Percentiles rank a stretch among this genome's conserved stretches.
phyloP scores from a whole-genome alignment of 2,329 filamentous ascomycete species.

The Coniochaeta hoffmannii region DNA sequence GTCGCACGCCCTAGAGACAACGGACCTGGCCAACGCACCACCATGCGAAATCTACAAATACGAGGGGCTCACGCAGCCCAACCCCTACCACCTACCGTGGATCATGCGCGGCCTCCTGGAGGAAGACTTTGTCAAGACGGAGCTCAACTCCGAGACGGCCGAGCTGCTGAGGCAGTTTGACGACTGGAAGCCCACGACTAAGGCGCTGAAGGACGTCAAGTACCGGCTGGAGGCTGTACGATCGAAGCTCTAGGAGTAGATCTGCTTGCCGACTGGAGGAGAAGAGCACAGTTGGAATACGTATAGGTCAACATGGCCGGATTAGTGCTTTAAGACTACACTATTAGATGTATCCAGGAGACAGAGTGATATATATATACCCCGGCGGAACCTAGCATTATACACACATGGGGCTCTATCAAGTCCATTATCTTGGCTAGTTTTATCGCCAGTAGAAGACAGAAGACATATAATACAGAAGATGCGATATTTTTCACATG shows the following conservation, averaged over 20 bases:
- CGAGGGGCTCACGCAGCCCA: conserved; percentile 47
- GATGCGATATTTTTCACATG: not conserved
- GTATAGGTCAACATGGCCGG: not conserved
- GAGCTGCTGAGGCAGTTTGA: conserved; percentile 84
- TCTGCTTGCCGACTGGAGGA: not conserved
- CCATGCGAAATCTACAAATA: conserved; percentile 45
- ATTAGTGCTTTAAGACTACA: not conserved
- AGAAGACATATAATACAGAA: not conserved
- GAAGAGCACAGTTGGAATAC: not conserved
- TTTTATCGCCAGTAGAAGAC: not conserved
- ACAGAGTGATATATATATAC: not conserved
- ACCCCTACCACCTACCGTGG: conserved; percentile 90
- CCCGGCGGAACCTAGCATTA: not conserved
- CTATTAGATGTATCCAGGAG: not conserved
- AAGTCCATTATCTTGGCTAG: not conserved
- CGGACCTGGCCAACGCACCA: conserved; percentile 36
- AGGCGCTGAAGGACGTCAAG: conserved; percentile 91
- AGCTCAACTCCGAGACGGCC: conserved; percentile 68
- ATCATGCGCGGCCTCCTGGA: conserved; percentile 90
- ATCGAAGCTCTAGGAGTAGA: conserved; percentile 48
- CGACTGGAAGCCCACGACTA: conserved; percentile 83
- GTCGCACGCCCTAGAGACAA: conserved; percentile 67
- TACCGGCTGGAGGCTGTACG: conserved; percentile 87
- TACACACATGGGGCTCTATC: not conserved
- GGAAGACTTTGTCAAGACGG: conserved; percentile 81